These are phyloP conservation scores for Sugiyamaella americana DNA, from an alignment of 805 yeast genomes.

Conservation along the genomic window DNA sequence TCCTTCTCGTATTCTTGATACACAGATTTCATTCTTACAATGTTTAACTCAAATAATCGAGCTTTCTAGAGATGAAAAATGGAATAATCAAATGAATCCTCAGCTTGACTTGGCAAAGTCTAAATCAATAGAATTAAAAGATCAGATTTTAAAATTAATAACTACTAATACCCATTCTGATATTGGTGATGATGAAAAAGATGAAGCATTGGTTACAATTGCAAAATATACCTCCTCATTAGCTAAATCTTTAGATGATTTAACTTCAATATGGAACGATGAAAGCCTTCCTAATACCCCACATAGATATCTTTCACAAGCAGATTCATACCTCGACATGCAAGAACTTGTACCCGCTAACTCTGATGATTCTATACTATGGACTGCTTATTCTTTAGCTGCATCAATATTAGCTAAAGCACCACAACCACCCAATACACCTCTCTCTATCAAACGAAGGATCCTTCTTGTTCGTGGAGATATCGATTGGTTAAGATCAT, in stretches of 20 bases:
- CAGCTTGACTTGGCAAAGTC: background rate
- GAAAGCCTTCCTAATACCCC: conserved; percentile 12
- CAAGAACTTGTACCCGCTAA: conserved; percentile 1
- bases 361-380: conserved; percentile 5
- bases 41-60: conserved; percentile 7
- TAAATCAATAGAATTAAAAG: background rate
- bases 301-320: conserved; percentile 22
- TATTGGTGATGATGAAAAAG: background rate
- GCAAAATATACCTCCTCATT: conserved; percentile 10
- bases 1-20: conserved; percentile 10
- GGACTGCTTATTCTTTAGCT: conserved; percentile 21
- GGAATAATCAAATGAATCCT: background rate
- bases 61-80: background rate
- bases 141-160: background rate
- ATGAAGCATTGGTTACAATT: conserved; percentile 10
- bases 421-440: conserved; percentile 5
- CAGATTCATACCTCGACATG: conserved; percentile 23
- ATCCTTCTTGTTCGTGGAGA: conserved; percentile 21
- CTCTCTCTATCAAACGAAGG: conserved; percentile 2
- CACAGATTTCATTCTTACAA: conserved; percentile 8
- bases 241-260: background rate
- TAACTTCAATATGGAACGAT: conserved; percentile 6
- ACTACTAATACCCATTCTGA: background rate
- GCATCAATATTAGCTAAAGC: conserved; percentile 12
- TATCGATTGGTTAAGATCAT: conserved; percentile 21